A percentile compares a stretch with the other conserved stretches of the same genome.
Conservation (phyloP, 768 basidiomycete species). For the Rhodocollybia butyracea region DNA sequence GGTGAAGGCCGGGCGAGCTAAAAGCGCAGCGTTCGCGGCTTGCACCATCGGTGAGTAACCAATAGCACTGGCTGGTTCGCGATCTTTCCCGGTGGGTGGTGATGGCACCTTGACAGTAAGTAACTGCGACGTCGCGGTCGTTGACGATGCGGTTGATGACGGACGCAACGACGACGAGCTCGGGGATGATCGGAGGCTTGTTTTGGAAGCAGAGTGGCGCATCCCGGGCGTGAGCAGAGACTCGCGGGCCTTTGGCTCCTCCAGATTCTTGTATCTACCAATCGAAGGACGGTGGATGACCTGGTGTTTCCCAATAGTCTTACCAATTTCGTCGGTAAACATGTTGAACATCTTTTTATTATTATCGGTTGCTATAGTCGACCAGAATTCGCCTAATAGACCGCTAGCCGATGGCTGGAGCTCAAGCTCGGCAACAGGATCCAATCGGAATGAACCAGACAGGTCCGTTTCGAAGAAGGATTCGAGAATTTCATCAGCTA, state of each 20-base stretch:
- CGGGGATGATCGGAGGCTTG: conserved; percentile 39
- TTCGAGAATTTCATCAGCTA: conserved; percentile 95
- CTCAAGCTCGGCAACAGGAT: conserved; percentile 66
- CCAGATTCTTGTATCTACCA: conserved; percentile 76
- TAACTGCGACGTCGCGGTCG: conserved; percentile 46
- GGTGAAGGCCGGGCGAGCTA: conserved; percentile 94
- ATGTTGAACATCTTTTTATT: conserved; percentile 94
- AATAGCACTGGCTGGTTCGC: neutral
- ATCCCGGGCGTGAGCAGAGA: conserved; percentile 74
- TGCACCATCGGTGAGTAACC: conserved; percentile 51
- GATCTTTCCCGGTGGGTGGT: conserved; percentile 8
- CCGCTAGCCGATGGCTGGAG: conserved; percentile 54
- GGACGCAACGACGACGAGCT: conserved; percentile 27
- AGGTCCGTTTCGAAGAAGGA: conserved; percentile 95
- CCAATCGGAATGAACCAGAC: conserved; percentile 81
- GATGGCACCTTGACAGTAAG: conserved; percentile 48
- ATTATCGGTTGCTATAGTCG: conserved; percentile 82
- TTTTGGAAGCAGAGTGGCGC: conserved; percentile 55
- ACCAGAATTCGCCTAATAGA: conserved; percentile 82
- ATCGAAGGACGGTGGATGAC: conserved; percentile 80
- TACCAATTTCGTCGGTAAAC: conserved; percentile 91
- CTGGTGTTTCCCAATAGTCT: conserved; percentile 92
- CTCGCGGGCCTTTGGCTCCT: conserved; percentile 88
- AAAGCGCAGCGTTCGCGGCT: conserved; percentile 76
- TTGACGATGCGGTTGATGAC: too few species aligned